These are phyloP conservation scores for Oxyria digyna DNA, from an alignment of 148 eudicot genomes.

Conservation along the genomic window DNA sequence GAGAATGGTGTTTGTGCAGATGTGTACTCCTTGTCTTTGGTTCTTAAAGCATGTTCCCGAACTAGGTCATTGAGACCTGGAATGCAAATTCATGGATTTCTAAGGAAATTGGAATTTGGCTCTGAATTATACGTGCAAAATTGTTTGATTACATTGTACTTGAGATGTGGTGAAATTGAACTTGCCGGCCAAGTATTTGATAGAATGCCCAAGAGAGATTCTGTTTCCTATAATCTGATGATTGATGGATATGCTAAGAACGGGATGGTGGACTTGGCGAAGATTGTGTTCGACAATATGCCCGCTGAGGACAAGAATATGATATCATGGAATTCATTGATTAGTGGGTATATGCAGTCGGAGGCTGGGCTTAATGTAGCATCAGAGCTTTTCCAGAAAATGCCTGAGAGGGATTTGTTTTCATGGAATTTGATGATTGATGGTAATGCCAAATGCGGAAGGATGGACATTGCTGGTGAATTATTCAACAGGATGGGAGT, in stretches of 20 bases:
- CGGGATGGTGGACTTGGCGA: slow-evolving; percentile 34
- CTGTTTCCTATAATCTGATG: slow-evolving; percentile 56
- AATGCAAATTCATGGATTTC: slow-evolving; percentile 70
- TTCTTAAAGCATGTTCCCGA: slow-evolving; percentile 53
- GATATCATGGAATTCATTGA: slow-evolving; percentile 65
- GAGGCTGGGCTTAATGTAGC: slow-evolving; percentile 37
- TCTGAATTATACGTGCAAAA: slow-evolving; percentile 47
- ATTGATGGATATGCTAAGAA: slow-evolving; percentile 65
- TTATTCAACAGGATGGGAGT: slow-evolving; percentile 43
- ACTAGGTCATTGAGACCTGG: slow-evolving; percentile 38
- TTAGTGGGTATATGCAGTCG: slow-evolving; percentile 39
- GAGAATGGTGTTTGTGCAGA: slow-evolving; percentile 44
- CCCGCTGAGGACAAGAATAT: slow-evolving; percentile 40
- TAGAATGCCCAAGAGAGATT: slow-evolving; percentile 38
- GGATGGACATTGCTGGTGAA: slow-evolving; percentile 36
- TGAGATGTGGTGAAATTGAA: slow-evolving; percentile 33
- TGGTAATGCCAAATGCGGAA: slow-evolving; percentile 38
- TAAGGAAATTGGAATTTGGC: slow-evolving; percentile 43
- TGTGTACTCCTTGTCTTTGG: slow-evolving; percentile 55
- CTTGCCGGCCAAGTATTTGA: slow-evolving; percentile 55
- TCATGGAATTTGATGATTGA: slow-evolving; percentile 59
- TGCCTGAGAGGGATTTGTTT: slow-evolving; percentile 49
- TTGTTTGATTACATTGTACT: slow-evolving; percentile 52
- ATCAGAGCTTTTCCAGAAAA: slow-evolving; percentile 40
- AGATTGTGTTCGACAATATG: slow-evolving; percentile 48